Conservation (phyloP, 257 asterid genomes). For the Scutellaria baicalensis region DNA sequence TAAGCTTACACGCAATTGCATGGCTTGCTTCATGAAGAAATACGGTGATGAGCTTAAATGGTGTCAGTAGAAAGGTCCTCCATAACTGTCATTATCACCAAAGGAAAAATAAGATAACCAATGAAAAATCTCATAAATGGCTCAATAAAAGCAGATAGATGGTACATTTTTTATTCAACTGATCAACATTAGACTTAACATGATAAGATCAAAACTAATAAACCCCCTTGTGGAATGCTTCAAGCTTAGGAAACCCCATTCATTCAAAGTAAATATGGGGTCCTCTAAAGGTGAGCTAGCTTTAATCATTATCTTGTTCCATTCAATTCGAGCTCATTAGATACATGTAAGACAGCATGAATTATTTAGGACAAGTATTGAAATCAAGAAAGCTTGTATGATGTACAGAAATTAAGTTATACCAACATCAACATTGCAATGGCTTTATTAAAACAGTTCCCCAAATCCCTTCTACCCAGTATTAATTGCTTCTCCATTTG, state of each 20-base stretch:
- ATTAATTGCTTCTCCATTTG: neutral
- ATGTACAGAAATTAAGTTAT: neutral
- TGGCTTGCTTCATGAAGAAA: constrained; percentile 99
- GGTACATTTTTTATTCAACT: neutral
- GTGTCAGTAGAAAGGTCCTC: constrained; percentile 89
- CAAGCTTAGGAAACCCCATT: neutral
- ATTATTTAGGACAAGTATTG: neutral
- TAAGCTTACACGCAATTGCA: constrained; percentile 93
- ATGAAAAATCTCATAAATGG: neutral
- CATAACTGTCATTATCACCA: constrained; percentile 57
- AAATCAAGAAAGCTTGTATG: neutral
- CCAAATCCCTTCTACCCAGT: neutral
- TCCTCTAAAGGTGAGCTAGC: neutral
- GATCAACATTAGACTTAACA: neutral
- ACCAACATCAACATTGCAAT: neutral
- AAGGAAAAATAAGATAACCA: neutral
- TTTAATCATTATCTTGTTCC: neutral
- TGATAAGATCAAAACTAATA: neutral
- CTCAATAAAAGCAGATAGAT: neutral
- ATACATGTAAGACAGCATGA: neutral
- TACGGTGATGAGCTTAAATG: constrained; percentile 94
- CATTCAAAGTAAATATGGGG: neutral
- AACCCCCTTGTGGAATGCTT: neutral
- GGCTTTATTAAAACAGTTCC: neutral
- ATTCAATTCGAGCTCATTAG: neutral